Conservation (phyloP, 352 stramenopile genomes). For the Phytophthora cactorum region DNA sequence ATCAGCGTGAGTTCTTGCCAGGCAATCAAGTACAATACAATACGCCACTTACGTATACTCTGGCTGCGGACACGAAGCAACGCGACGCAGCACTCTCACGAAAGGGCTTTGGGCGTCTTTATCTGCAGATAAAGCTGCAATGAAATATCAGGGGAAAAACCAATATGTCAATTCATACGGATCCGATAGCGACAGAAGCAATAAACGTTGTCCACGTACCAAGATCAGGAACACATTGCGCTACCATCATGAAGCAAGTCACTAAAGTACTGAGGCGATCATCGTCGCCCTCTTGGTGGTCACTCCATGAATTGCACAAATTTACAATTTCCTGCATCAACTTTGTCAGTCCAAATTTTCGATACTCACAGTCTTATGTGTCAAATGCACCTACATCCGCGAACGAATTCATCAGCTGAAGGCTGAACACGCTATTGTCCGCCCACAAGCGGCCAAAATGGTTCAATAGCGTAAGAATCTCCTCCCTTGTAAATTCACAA, state of each 20-base stretch:
- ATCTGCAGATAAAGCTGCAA: slow-evolving; percentile 19
- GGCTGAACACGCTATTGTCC: slow-evolving; percentile 76
- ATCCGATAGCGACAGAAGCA: background rate
- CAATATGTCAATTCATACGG: background rate
- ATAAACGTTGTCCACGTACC: slow-evolving; percentile 33
- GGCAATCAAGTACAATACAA: background rate
- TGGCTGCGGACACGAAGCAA: slow-evolving; percentile 33
- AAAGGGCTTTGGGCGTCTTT: slow-evolving; percentile 29
- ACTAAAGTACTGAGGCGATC: slow-evolving; percentile 51
- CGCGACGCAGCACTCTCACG: slow-evolving; percentile 37
- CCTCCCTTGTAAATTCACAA: slow-evolving; percentile 38
- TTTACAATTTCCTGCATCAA: slow-evolving; percentile 54
- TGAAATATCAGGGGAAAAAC: background rate
- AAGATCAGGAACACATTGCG: slow-evolving; percentile 49
- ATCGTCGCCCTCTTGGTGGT: slow-evolving; percentile 31
- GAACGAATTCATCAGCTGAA: slow-evolving; percentile 70
- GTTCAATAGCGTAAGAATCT: slow-evolving; percentile 57
- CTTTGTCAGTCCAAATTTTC: background rate
- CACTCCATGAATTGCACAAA: slow-evolving; percentile 33
- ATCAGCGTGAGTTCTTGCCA: background rate
- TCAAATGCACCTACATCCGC: slow-evolving; percentile 42
- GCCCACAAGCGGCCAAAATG: slow-evolving; percentile 59
- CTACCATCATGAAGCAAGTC: slow-evolving; percentile 66
- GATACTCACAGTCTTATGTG: background rate
- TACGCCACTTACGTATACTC: slow-evolving; percentile 51